phyloP scores from a whole-genome alignment of 129 eudicot genomes.

The Artemisia argyi region DNA sequence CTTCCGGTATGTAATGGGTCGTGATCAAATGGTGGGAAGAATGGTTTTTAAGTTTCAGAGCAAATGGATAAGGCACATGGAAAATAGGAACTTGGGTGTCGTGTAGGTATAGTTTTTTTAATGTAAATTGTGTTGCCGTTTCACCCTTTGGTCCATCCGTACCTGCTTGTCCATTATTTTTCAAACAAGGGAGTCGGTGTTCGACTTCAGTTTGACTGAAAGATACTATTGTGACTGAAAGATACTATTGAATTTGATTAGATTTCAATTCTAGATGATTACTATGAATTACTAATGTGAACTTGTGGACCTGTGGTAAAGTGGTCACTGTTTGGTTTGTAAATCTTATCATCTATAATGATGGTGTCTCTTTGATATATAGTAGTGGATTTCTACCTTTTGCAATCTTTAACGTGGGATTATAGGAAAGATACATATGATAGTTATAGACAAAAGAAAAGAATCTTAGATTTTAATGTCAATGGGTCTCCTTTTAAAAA shows the following conservation, averaged over 20 bases:
- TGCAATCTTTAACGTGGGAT: slow-evolving; percentile 15
- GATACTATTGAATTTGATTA: background rate
- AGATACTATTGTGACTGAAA: slow-evolving; percentile 17
- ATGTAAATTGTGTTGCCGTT: slow-evolving; percentile 58
- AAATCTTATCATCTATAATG: slow-evolving; percentile 21
- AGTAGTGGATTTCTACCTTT: slow-evolving; percentile 16
- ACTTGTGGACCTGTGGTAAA: slow-evolving; percentile 1
- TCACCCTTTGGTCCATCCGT: slow-evolving; percentile 53
- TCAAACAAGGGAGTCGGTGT: slow-evolving; percentile 61
- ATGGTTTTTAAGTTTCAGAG: slow-evolving; percentile 49
- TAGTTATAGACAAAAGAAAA: slow-evolving; percentile 6
- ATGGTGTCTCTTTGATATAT: slow-evolving; percentile 12
- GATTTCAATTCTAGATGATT: too few relatives aligned
- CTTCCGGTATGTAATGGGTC: slow-evolving; percentile 58
- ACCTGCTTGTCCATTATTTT: slow-evolving; percentile 53
- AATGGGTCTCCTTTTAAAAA: slow-evolving; percentile 18
- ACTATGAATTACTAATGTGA: slow-evolving; percentile 25
- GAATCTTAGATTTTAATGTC: slow-evolving; percentile 15
- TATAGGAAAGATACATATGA: slow-evolving; percentile 8
- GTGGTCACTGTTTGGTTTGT: slow-evolving; percentile 22
- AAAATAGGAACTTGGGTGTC: slow-evolving; percentile 79
- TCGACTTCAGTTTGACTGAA: slow-evolving; percentile 44
- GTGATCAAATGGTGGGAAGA: slow-evolving; percentile 55
- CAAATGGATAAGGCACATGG: slow-evolving; percentile 67
- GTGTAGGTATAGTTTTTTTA: slow-evolving; percentile 49